Conservation (phyloP, 108 stramenopile species). For the Cyclotella atomus region DNA sequence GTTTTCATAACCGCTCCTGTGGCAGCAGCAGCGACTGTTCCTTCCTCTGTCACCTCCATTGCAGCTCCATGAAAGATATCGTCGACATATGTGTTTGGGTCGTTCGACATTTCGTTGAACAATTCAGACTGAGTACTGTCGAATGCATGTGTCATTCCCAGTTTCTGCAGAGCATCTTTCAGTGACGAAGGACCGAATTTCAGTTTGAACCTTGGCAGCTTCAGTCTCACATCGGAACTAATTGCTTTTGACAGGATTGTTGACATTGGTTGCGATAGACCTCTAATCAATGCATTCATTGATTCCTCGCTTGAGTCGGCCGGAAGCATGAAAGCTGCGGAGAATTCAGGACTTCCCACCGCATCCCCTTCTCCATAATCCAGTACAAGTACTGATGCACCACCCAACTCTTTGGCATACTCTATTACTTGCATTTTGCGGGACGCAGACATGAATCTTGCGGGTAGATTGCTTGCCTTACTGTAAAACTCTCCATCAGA, state of each 20-base stretch:
- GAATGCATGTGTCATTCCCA: constrained; percentile 12
- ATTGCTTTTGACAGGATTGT: neutral
- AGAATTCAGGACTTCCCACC: neutral
- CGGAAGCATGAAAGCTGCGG: constrained; percentile 22
- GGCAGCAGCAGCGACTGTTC: constrained; percentile 23
- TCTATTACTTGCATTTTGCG: constrained; percentile 6
- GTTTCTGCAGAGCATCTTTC: neutral
- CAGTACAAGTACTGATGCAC: constrained; percentile 10
- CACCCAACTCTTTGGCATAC: neutral
- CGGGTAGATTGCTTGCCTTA: neutral
- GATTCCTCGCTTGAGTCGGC: neutral
- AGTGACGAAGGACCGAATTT: constrained; percentile 16
- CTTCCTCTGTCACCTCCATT: constrained; percentile 37
- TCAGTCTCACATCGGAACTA: neutral
- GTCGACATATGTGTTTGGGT: constrained; percentile 16
- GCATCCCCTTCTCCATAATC: constrained; percentile 20
- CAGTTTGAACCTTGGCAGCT: constrained; percentile 23
- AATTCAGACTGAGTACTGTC: neutral
- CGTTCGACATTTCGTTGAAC: constrained; percentile 18
- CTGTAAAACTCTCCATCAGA: neutral
- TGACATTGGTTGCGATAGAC: constrained; percentile 1
- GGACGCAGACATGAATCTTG: constrained; percentile 14
- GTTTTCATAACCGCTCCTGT: neutral
- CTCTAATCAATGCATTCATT: neutral
- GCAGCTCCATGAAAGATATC: constrained; percentile 25